Evolutionary conservation across 23 red algal species (phyloP).

Genomic region (Gracilaria gracilis): DNA sequence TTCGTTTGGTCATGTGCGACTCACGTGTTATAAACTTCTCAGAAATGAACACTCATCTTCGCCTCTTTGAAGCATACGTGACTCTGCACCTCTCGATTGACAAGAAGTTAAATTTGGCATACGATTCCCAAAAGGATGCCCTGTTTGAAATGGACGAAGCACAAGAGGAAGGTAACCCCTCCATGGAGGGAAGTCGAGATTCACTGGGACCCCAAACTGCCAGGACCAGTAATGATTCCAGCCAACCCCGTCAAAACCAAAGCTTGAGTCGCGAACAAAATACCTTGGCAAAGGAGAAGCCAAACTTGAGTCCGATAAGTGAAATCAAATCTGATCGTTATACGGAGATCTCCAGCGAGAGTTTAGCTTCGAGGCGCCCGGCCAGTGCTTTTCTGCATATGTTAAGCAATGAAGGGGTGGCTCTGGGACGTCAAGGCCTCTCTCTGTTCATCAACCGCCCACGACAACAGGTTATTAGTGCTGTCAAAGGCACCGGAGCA

Average conservation of each 20-base stretch:
- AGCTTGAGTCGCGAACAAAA: background rate
- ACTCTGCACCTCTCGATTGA: constrained; percentile 69
- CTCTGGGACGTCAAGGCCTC: constrained; percentile 66
- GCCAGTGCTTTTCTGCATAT: constrained; percentile 75
- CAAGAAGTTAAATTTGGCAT: constrained; percentile 71
- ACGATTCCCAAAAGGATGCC: constrained; percentile 25
- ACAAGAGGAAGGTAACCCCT: background rate
- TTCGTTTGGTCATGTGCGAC: constrained; percentile 74
- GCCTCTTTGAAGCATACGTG: constrained; percentile 83
- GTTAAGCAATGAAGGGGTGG: constrained; percentile 69
- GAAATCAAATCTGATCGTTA: constrained; percentile 50
- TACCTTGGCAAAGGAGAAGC: background rate
- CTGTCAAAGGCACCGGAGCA: constrained; percentile 71
- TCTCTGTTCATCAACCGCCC: constrained; percentile 70
- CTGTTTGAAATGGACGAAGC: constrained; percentile 15
- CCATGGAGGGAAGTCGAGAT: background rate
- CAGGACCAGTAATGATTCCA: background rate
- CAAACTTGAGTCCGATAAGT: constrained; percentile 29
- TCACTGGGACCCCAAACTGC: background rate
- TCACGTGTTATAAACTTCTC: constrained; percentile 32
- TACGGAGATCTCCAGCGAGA: constrained; percentile 14
- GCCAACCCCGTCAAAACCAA: background rate
- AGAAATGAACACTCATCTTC: constrained; percentile 79
- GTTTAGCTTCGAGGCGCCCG: constrained; percentile 35
- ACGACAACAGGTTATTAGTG: constrained; percentile 74